Base-by-base conservation (phyloP, 257 asterid species). In the Penstemon newberryi region DNA sequence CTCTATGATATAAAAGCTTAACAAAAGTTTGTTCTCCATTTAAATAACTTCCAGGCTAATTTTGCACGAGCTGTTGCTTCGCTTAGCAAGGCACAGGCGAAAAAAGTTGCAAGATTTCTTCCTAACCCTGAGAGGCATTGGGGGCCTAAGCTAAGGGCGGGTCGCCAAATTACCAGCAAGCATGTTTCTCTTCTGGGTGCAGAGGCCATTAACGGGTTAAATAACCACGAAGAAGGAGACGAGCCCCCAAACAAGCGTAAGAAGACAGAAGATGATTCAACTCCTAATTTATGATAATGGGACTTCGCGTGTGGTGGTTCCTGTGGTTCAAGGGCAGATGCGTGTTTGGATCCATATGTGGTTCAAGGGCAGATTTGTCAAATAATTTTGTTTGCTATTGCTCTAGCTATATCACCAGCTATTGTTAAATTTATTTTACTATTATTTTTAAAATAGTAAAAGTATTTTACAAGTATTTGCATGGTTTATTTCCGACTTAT, bases 111-210 rank as follows among this genome's bases (percentile, higher is more conserved):
- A 3, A 84, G 99, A 44, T 94, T 89, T 64, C 97, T 89, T 70
- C 97, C 96, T 0, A 94, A 94, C 65, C 99, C 99, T 0, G 99
- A 90, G 78, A 81, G 91, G 75, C 89, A 94, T 65, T 94, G 99
- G 99, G 99, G 99, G n/a, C 99, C 99, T 38, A 94, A 94, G 77
- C 86, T 91, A n/a, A 94, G 95, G 82, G 99, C 99, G 1, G 99
- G 99, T 5, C 96, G 99, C 33, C 79, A 76, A 74, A 83, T 94
- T 45, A 90, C 92, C 0, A 86, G 88, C 82, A 94, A 94, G 74
- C 97, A 94, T 51, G 84, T 76, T 5, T 94, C 99, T 38, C 92
- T 94, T 74, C 70, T 90, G 42, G 99, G 99, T 42, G 84, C 75
- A 11, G 92, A 89, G 5, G 96, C 90, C 1, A 57, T 94, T 56